Evolutionary conservation across 2,329 filamentous ascomycete species (phyloP), one percentile per base, ranked within the genome.

Genomic region (Rhinocladiella mackenziei): DNA sequence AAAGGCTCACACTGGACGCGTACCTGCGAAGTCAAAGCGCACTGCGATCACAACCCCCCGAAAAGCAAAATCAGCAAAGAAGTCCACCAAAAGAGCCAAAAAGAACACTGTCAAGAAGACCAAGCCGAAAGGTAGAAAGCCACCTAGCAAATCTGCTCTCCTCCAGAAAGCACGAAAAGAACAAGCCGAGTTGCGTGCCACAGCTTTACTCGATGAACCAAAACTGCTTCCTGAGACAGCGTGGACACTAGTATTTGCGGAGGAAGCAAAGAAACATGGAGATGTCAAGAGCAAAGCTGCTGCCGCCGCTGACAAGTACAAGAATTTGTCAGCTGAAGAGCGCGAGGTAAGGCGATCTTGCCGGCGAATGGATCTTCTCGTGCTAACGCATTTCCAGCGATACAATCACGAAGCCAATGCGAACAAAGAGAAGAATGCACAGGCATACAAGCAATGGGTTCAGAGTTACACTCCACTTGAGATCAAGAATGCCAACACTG

Each of bases 401-500:
- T 76, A 74, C 59, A 72, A 75, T 54, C 71, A 75, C 36, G 53
- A 71, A 13, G 74, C 73, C 38, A 69, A 68, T 43, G 57, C 72
- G 46, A 72, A 69, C 53, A 70, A 60, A 14, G 67, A 64, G 29
- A 62, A 65, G 10, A 72, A 72, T 37, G 54, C 60, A 14, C 62
- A 64, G 14, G 66, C 65, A 10, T 74, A 73, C 57, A 65, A 73
- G 20, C 58, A 68, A 46, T 85, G 77, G 77, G 60, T 84, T 14
- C 60, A 72, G 22, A 64, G 61, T 2, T 63, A 80, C 57, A 76
- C 76, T 1, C 72, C 77, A 7, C 65, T 75, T 4, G 60, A 81
- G 57, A 83, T 85, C 54, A 66, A 65, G 33, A 46, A 67, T 2
- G 81, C 81, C 44, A 85, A 85, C 60, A 57, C 53, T 8, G 81